Conservation (phyloP, 306 rosid species). For the Cotoneaster glaucophyllus region DNA sequence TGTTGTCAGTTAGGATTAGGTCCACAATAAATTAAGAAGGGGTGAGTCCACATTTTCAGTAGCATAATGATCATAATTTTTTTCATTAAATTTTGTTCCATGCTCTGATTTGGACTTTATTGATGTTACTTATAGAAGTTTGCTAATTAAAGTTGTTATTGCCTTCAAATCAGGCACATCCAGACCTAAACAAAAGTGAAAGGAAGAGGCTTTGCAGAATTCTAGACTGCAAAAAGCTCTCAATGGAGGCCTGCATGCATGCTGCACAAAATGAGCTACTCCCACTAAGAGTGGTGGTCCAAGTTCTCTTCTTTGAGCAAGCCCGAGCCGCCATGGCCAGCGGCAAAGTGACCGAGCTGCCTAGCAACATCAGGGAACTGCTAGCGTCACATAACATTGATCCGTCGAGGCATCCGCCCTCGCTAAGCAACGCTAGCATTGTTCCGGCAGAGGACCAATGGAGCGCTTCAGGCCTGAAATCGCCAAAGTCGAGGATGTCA, state of each 20-base stretch:
- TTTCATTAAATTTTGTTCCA: neutral
- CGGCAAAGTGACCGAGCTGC: constrained; percentile 71
- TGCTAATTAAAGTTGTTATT: constrained; percentile 11
- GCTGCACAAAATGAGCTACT: constrained; percentile 97
- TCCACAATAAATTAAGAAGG: neutral
- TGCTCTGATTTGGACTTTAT: neutral
- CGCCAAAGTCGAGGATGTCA: constrained; percentile 73
- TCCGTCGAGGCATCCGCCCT: constrained; percentile 59
- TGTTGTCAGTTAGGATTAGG: constrained; percentile 41
- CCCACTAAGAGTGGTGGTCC: constrained; percentile 91
- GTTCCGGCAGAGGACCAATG: constrained; percentile 76
- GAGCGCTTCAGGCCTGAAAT: constrained; percentile 78
- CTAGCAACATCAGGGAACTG: constrained; percentile 73
- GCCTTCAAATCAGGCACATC: constrained; percentile 67
- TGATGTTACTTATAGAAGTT: neutral
- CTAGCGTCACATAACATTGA: constrained; percentile 76
- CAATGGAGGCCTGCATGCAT: constrained; percentile 97
- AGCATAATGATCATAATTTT: neutral
- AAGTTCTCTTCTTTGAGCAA: constrained; percentile 98
- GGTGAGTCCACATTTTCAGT: neutral
- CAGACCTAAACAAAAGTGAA: constrained; percentile 84
- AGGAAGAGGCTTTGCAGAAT: constrained; percentile 84
- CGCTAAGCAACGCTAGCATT: constrained; percentile 55
- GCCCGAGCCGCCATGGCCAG: constrained; percentile 69
- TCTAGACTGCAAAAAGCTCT: constrained; percentile 88